phyloP scores from a whole-genome alignment of 495 filamentous ascomycete species.

The Hypoxylon trugodes region DNA sequence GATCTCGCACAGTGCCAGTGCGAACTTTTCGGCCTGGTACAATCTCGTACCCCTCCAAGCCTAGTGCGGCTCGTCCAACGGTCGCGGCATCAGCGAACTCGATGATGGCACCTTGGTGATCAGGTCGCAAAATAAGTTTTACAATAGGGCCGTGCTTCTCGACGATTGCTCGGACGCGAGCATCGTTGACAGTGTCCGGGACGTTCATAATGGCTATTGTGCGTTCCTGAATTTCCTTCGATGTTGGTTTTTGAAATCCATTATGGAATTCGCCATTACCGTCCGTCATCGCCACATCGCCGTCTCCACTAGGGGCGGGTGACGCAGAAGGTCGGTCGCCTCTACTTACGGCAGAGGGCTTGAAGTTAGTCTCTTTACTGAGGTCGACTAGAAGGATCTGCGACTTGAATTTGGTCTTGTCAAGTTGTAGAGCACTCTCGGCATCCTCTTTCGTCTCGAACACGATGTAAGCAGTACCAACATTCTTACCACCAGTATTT shows the following conservation, averaged over 20 bases:
- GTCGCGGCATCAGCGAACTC: conserved; percentile 76
- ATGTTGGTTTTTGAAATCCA: conserved; percentile 31
- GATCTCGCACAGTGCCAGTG: conserved; percentile 72
- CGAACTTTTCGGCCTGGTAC: conserved; percentile 68
- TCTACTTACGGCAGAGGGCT: conserved; percentile 50
- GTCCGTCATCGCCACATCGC: conserved; percentile 43
- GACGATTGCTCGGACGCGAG: conserved; percentile 69
- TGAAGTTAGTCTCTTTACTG: conserved; percentile 57
- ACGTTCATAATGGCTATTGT: conserved; percentile 72
- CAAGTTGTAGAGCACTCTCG: conserved; percentile 68
- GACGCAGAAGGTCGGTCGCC: conserved; percentile 47
- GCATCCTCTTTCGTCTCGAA: conserved; percentile 81
- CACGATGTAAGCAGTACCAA: conserved; percentile 79
- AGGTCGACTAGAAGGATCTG: conserved; percentile 75
- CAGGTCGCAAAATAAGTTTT: conserved; percentile 74
- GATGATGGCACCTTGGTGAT: conserved; percentile 86
- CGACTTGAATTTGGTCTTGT: conserved; percentile 74
- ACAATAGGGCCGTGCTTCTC: conserved; percentile 70
- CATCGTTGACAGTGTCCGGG: conserved; percentile 76
- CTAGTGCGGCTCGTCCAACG: conserved; percentile 78
- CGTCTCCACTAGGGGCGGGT: conserved; percentile 43
- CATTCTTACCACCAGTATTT: conserved; percentile 69
- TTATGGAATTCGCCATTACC: conserved; percentile 27
- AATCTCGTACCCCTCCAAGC: conserved; percentile 76
- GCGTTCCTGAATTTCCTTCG: conserved; percentile 53